Evolutionary conservation across 2,329 filamentous ascomycete genomes (phyloP), one percentile per base, ranked within the genome.

Genomic region (Macrophomina tecta): DNA sequence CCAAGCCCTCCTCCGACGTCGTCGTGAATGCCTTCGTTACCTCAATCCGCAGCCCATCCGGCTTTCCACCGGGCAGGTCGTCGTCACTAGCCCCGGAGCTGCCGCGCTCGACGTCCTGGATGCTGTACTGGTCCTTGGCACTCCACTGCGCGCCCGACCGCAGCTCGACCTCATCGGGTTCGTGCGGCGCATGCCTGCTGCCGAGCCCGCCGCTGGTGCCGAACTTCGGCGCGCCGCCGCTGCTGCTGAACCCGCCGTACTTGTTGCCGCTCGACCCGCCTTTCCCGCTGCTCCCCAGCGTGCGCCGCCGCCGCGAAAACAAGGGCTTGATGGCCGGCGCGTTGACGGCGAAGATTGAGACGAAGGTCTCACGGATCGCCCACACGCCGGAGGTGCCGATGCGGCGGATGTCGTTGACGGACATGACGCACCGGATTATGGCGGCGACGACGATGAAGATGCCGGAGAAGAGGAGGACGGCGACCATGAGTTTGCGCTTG

Each of bases 341-440:
- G 65, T 81, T 82, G 60, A 81, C 77, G 49, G 78, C 79, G 45
- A 82, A 76, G 60, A 82, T 79, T 12, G 74, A 80, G 34, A 82
- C 76, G 51, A 83, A 82, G 77, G 79, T 81, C 70, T 83, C 81
- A 52, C 81, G 75, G 18, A 81, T 80, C 11, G 78, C 79, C 81
- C 80, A 82, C 23, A 81, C 79, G 0, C 78, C 80, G 36, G 76
- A 77, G 2, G 74, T 70, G 49, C 69, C 70, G 71, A 81, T 78
- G n/a, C 73, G 74, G 12, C 78, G 56, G 42, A 80, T 77, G 36
- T 76, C 72, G 34, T 72, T 67, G 0, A 83, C 72, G 12, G 77
- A 80, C 6, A 80, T 69, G 42, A 81, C 68, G 66, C 79, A 81
- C 12, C 81, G 80, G 42, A 83, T 72, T 0, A 82, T 68, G 1